Evolutionary conservation across 768 basidiomycete species (phyloP).

Genomic region (Boletus barrowsii): DNA sequence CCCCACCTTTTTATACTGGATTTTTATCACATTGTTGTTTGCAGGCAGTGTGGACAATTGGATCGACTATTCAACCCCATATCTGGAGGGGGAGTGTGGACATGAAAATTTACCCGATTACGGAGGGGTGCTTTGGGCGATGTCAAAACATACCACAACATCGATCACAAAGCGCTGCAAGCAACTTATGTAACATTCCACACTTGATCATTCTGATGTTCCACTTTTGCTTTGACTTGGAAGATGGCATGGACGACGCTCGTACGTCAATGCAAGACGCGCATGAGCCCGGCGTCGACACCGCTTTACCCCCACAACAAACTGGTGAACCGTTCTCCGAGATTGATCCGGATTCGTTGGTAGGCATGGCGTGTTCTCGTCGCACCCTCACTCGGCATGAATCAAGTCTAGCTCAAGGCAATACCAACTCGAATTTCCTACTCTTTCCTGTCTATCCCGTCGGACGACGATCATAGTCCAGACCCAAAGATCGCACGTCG

Average conservation of each 20-base stretch:
- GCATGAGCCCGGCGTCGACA: not conserved
- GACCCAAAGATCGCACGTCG: conserved; percentile 57
- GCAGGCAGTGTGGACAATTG: not conserved
- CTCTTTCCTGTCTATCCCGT: conserved; percentile 62
- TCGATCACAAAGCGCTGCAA: not conserved
- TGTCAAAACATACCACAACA: not conserved
- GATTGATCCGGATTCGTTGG: conserved; percentile 30
- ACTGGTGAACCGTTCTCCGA: conserved; percentile 24
- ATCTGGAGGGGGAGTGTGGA: not conserved
- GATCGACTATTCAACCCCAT: conserved; percentile 1
- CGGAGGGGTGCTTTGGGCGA: too few relatives aligned
- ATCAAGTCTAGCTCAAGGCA: conserved; percentile 52
- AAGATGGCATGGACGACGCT: conserved; percentile 38
- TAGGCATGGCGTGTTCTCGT: conserved; percentile 20
- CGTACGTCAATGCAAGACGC: conserved; percentile 3
- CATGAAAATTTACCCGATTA: not conserved
- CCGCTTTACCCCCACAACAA: not conserved
- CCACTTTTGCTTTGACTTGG: conserved; percentile 56
- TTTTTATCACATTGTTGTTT: not conserved
- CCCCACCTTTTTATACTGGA: not conserved
- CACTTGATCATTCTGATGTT: conserved; percentile 34
- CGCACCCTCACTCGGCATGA: conserved; percentile 5
- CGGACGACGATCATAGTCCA: conserved; percentile 28
- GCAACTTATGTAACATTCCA: not conserved
- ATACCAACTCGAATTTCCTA: conserved; percentile 78